phyloP scores from a whole-genome alignment of 2,329 filamentous ascomycete genomes.

The Chrysosporium queenslandicum region DNA sequence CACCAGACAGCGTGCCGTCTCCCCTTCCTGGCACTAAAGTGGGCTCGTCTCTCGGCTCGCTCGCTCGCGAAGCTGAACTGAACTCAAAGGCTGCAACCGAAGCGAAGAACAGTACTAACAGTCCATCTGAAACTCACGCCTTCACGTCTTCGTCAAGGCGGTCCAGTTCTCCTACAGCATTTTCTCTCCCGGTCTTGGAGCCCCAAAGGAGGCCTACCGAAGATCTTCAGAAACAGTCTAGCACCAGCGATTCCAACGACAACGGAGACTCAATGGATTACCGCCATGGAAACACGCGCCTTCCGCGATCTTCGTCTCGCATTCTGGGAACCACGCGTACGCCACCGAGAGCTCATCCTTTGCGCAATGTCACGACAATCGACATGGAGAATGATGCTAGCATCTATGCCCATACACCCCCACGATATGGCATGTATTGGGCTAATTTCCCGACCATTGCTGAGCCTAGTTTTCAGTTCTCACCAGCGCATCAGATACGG shows the following conservation, averaged over 20 bases:
- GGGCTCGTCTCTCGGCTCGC: background rate
- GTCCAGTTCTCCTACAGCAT: background rate
- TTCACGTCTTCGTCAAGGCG: background rate
- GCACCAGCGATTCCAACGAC: background rate
- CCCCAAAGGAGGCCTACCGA: background rate
- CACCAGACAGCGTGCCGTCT: background rate
- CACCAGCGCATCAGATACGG: background rate
- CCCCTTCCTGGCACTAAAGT: background rate
- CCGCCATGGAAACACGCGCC: slow-evolving; percentile 10
- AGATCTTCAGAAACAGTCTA: background rate
- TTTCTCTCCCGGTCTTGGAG: background rate
- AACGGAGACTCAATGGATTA: slow-evolving; percentile 10
- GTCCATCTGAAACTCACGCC: background rate
- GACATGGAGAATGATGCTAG: background rate
- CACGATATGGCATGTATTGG: background rate
- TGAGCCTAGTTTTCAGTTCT: background rate
- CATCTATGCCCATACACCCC: background rate
- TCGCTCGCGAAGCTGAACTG: background rate
- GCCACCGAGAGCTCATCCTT: slow-evolving; percentile 8
- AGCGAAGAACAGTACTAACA: background rate
- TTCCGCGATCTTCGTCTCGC: slow-evolving; percentile 12
- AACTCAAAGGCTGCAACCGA: background rate
- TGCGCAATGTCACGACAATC: slow-evolving; percentile 14
- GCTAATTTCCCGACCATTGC: background rate
- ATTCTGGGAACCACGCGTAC: slow-evolving; percentile 1